phyloP scores from a whole-genome alignment of 345 rosid genomes.

The Lepidium aucheri region DNA sequence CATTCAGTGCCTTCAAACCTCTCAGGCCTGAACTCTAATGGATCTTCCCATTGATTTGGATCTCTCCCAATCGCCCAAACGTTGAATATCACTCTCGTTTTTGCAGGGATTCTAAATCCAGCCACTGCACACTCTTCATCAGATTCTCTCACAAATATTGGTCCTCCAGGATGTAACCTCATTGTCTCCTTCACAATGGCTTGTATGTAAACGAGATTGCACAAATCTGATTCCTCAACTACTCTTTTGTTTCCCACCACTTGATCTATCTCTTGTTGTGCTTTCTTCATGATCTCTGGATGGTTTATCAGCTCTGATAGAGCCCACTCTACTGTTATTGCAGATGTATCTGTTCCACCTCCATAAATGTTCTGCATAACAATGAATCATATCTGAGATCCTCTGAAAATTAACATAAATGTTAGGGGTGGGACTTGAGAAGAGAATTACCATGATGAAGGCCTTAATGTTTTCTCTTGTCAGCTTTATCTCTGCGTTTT shows the following conservation, averaged over 20 bases:
- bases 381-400: not conserved
- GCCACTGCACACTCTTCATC: conserved; percentile 33
- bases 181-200: conserved; percentile 57
- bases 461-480: conserved; percentile 69
- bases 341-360: conserved; percentile 66
- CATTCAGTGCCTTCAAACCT: conserved; percentile 38
- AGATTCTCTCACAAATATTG: conserved; percentile 41
- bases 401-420: not conserved
- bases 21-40: conserved; percentile 53
- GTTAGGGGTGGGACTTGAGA: not conserved
- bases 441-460: conserved; percentile 51
- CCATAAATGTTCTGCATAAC: conserved; percentile 49
- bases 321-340: conserved; percentile 60
- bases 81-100: conserved; percentile 46
- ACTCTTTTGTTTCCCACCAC: conserved; percentile 45
- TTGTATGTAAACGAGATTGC: conserved; percentile 50
- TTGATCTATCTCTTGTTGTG: conserved; percentile 41
- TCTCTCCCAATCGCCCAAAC: conserved; percentile 54
- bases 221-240: conserved; percentile 50
- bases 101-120: conserved; percentile 40
- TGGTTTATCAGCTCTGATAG: conserved; percentile 62
- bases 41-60: conserved; percentile 43
- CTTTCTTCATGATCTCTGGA: conserved; percentile 54
- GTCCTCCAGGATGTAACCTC: conserved; percentile 69
- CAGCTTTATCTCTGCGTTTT: conserved; percentile 46